These are phyloP conservation scores for Cystobasidiopsis lactophilus DNA, from an alignment of 768 basidiomycete genomes.

Conservation along the genomic window DNA sequence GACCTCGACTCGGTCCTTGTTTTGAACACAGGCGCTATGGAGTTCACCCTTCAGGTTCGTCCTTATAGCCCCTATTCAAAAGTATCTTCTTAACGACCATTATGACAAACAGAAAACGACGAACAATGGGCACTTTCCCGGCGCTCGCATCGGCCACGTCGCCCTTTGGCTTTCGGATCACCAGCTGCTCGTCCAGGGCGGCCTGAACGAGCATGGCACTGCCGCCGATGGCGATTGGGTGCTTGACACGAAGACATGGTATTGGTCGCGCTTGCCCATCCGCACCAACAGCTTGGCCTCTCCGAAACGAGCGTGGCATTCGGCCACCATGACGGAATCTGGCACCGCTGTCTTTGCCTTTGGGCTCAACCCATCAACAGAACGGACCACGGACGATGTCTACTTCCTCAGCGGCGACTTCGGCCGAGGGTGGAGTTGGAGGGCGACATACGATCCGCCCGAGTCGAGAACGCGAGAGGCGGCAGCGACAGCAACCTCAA, in stretches of 20 bases:
- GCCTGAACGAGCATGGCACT: not conserved
- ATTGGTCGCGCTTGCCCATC: slow-evolving; percentile 4
- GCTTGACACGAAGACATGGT: slow-evolving; percentile 7
- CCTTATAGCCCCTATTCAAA: not conserved
- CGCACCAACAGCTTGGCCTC: slow-evolving; percentile 1
- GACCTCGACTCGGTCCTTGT: slow-evolving; percentile 3
- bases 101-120: not conserved
- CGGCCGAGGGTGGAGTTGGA: not conserved
- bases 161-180: slow-evolving; percentile 2
- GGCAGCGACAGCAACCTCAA: not conserved
- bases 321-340: slow-evolving; percentile 1
- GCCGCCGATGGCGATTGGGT: slow-evolving; percentile 5
- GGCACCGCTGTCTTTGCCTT: slow-evolving; percentile 14
- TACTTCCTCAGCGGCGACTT: slow-evolving; percentile 11
- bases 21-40: slow-evolving; percentile 6
- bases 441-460: not conserved
- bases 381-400: slow-evolving; percentile 2
- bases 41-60: slow-evolving; percentile 5
- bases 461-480: no score
- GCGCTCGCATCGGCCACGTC: slow-evolving; percentile 15
- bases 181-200: slow-evolving; percentile 16
- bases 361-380: slow-evolving; percentile 9
- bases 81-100: not conserved
- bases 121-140: not conserved
- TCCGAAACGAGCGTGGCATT: slow-evolving; percentile 13